A percentile compares a stretch with the other conserved stretches of the same genome.
Evolutionary conservation across 768 basidiomycete species (phyloP).

Genomic region (Mrakia frigida): DNA sequence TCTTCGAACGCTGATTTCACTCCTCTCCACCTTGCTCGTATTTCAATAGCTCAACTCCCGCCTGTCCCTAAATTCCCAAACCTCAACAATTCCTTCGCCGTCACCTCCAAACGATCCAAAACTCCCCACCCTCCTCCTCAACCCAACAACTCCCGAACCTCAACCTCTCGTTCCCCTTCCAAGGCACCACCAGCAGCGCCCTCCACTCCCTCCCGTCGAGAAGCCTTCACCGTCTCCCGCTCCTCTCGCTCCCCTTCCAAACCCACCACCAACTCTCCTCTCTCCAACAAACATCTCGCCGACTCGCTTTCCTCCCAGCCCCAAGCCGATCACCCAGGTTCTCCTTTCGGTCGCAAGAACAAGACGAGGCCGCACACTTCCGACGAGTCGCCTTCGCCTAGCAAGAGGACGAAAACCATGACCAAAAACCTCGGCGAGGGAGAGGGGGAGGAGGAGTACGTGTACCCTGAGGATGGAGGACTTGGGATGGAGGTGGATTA

Average conservation of each 20-base stretch:
- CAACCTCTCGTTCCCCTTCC: neutral
- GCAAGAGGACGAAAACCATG: neutral
- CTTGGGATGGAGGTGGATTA: conserved; percentile 10
- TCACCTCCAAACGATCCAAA: conserved; percentile 6
- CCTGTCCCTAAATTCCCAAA: conserved; percentile 16
- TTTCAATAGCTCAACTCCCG: neutral
- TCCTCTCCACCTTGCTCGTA: neutral
- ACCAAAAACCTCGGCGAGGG: neutral
- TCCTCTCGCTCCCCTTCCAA: neutral
- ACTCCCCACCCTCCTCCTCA: neutral
- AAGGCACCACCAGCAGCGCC: neutral
- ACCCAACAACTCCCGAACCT: neutral
- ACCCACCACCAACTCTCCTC: neutral
- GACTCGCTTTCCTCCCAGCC: neutral
- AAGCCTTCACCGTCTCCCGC: neutral
- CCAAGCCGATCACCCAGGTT: neutral
- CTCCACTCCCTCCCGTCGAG: neutral
- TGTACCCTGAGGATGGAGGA: neutral
- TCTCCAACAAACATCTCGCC: neutral
- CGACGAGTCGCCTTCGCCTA: neutral
- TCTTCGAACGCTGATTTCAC: neutral
- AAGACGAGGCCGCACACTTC: neutral
- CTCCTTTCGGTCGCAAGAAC: neutral
- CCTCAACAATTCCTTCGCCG: conserved; percentile 21
- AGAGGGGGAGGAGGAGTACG: neutral